These are phyloP conservation scores for Amaranthus cruentus DNA, from an alignment of 148 eudicot species.

Conservation along the genomic window DNA sequence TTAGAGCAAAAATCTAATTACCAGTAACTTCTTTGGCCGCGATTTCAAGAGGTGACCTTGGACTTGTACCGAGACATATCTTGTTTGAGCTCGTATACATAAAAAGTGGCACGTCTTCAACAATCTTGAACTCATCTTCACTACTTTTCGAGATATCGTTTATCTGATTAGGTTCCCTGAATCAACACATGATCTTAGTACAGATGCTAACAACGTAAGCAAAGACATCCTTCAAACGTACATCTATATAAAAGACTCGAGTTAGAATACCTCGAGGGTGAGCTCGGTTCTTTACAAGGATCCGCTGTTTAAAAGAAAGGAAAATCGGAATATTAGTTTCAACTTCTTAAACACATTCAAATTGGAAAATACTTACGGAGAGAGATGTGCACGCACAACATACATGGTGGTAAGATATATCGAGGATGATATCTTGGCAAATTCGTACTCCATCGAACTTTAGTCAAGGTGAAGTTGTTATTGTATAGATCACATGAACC, in stretches of 20 bases:
- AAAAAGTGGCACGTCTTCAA: conserved; percentile 42
- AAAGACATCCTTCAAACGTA: neutral
- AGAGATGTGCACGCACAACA: conserved; percentile 2
- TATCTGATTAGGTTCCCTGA: conserved; percentile 15
- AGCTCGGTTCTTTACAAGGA: conserved; percentile 19
- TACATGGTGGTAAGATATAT: conserved; percentile 53
- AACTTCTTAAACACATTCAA: neutral
- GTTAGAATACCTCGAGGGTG: conserved; percentile 17
- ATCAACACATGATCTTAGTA: neutral
- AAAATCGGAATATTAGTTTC: neutral
- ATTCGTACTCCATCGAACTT: conserved; percentile 30
- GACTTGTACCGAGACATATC: conserved; percentile 22
- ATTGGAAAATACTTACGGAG: neutral
- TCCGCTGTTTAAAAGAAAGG: conserved; percentile 9
- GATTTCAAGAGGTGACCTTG: conserved; percentile 21
- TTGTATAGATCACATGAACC: conserved; percentile 49
- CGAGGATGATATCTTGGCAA: conserved; percentile 46
- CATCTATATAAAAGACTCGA: too few relatives aligned
- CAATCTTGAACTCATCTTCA: conserved; percentile 26
- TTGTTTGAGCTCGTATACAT: conserved; percentile 41
- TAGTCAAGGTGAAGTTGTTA: conserved; percentile 43
- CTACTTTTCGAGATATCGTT: neutral
- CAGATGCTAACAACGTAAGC: neutral
- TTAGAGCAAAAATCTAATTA: neutral
- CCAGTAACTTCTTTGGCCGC: conserved; percentile 12